Evolutionary conservation across 2,329 filamentous ascomycete genomes (phyloP).

Genomic region (Pestalotiopsis sp.): DNA sequence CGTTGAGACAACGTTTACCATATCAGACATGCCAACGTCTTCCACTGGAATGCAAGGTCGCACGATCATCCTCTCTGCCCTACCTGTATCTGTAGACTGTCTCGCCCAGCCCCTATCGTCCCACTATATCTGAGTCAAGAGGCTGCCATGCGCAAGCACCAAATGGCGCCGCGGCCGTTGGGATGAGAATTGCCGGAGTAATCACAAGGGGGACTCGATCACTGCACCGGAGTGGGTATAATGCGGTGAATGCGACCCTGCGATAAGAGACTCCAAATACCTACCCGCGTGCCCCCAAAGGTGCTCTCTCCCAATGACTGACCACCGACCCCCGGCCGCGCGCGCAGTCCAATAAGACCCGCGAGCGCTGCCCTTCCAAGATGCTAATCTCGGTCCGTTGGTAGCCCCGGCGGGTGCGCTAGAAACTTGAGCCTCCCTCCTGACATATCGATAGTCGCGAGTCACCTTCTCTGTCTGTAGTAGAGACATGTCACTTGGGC

Average conservation of each 20-base stretch:
- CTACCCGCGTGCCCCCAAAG: not conserved
- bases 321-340: not conserved
- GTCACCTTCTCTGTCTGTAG: constrained; percentile 6
- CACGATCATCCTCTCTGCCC: not conserved
- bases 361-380: not conserved
- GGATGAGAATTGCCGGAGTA: not conserved
- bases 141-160: not conserved
- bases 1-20: not conserved
- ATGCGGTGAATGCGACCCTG: constrained; percentile 9
- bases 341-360: not conserved
- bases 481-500: not conserved
- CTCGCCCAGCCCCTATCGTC: not conserved
- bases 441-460: not conserved
- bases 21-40: not conserved
- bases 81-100: not conserved
- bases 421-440: not conserved
- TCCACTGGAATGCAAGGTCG: not conserved
- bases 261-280: constrained; percentile 1
- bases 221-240: constrained; percentile 4
- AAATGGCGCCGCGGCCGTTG: not conserved
- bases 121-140: not conserved
- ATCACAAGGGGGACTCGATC: not conserved
- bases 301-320: not conserved
- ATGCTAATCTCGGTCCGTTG: constrained; percentile 7
- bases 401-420: not conserved